These are phyloP conservation scores for Trypanosoma congolense DNA, from an alignment of 208 protist species.

Conservation along the genomic window DNA sequence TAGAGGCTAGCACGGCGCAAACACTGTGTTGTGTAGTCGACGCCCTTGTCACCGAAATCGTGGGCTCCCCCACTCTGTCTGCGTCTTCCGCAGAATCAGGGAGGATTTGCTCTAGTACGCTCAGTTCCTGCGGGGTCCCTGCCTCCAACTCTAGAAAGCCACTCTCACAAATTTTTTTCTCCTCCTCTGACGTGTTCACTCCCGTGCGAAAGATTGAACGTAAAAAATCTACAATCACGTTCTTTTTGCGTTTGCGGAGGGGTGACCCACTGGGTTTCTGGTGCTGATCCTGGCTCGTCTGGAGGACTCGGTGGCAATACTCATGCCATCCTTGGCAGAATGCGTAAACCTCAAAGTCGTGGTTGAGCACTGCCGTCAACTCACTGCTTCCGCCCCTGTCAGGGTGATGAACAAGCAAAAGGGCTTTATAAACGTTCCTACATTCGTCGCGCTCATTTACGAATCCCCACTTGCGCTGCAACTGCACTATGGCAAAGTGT, in stretches of 20 bases:
- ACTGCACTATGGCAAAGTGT: conserved; percentile 73
- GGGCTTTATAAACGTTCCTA: conserved; percentile 50
- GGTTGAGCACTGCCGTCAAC: conserved; percentile 58
- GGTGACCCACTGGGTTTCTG: background rate
- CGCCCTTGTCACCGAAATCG: conserved; percentile 16
- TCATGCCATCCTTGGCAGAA: conserved; percentile 63
- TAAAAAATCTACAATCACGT: conserved; percentile 54
- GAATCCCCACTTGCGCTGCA: conserved; percentile 75
- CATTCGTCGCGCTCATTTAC: conserved; percentile 52
- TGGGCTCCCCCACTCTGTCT: conserved; percentile 1
- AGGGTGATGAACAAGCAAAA: conserved; percentile 70
- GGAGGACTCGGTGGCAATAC: conserved; percentile 31
- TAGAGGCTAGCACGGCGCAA: conserved; percentile 36
- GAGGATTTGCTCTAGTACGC: conserved; percentile 31
- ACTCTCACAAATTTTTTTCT: conserved; percentile 53
- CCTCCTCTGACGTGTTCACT: conserved; percentile 54
- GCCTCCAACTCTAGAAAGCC: conserved; percentile 57
- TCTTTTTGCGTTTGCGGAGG: conserved; percentile 29
- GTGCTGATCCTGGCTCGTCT: conserved; percentile 16
- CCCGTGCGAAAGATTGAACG: conserved; percentile 54
- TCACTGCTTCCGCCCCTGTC: conserved; percentile 54
- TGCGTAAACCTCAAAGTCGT: conserved; percentile 71
- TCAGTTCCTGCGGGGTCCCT: conserved; percentile 34
- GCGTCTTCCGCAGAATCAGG: conserved; percentile 9
- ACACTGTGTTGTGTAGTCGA: conserved; percentile 50